Base-by-base conservation (phyloP, 2,329 filamentous ascomycete genomes). In the Fusarium haematococcum region DNA sequence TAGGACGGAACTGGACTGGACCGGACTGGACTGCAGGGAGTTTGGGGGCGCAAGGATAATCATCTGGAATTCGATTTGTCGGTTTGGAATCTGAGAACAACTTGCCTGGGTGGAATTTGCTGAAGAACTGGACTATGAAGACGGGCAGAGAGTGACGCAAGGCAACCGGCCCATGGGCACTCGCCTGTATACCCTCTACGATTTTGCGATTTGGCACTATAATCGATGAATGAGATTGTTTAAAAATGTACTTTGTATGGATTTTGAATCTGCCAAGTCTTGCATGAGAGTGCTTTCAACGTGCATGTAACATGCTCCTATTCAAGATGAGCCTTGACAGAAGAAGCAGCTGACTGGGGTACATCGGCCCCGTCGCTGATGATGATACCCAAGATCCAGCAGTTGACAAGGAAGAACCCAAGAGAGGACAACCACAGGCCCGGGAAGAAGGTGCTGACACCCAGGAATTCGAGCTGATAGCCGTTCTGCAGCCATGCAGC, bases 321-420 rank as follows among this genome's bases (percentile, higher is more conserved):
- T 60, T 78, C 74, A 33, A 73, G 33, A 60, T 79, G 79, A 14
- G 63, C 56, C 50, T 80, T 80, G 33, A 69, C 60, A 5, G 39
- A 62, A 7, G 67, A 57, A 13, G 41, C 33, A 6, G 43, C 62
- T 20, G 64, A 54, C 30, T 59, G 54, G 33, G 30, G 33, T 6
- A 43, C 16, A 6, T 60, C 35, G 11, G 72, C 82, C 4, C 86
- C 87, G 82, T 98, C 97, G 2, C 81, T 81, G 8, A 98, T 88
- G 50, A 98, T 91, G 56, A 97, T 86, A 0, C 94, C 94, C 43
- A 99, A 81, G 64, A 98, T 94, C 91, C 94, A 97, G 76, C 91
- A 92, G 81, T 99, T 98, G 18, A 95, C 89, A 2, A 91, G 81
- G 80, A 98, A 98, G 84, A 99, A 98, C 0, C 85, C 84, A 16